Evolutionary conservation across 305 asterid genomes (phyloP).

Genomic region (Fraxinus sp.): DNA sequence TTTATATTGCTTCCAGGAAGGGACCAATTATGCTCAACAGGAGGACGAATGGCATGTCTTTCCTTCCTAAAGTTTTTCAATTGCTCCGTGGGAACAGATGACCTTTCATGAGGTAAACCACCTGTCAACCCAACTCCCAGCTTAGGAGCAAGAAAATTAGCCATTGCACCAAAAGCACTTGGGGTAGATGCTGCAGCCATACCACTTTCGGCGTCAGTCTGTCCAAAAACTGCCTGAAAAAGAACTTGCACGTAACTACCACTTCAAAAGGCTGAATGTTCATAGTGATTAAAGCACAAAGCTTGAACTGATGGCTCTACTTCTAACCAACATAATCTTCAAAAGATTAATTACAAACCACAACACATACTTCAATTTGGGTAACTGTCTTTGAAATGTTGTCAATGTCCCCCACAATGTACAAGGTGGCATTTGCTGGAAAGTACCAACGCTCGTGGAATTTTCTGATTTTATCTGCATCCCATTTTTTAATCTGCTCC

Average conservation of each 20-base stretch:
- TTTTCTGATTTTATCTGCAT: slow-evolving; percentile 91
- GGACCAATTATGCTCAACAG: slow-evolving; percentile 96
- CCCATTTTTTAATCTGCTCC: slow-evolving; percentile 99
- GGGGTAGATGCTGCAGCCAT: slow-evolving; percentile 53
- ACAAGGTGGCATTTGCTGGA: slow-evolving; percentile 96
- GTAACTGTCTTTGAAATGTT: slow-evolving; percentile 68
- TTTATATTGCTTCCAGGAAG: slow-evolving; percentile 60
- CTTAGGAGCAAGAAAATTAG: slow-evolving; percentile 93
- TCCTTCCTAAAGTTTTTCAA: slow-evolving; percentile 63
- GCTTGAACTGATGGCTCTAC: slow-evolving; percentile 17
- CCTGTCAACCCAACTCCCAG: slow-evolving; percentile 69
- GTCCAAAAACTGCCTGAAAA: slow-evolving; percentile 83
- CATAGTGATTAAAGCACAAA: slow-evolving; percentile 17
- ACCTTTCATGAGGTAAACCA: slow-evolving; percentile 66
- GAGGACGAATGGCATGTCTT: slow-evolving; percentile 95
- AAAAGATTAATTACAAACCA: slow-evolving; percentile 16
- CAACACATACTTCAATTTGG: slow-evolving; percentile 79
- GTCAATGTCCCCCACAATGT: slow-evolving; percentile 95
- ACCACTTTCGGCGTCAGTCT: slow-evolving; percentile 61
- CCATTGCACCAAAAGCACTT: slow-evolving; percentile 94
- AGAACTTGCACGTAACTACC: slow-evolving; percentile 19
- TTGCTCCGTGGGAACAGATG: slow-evolving; percentile 61
- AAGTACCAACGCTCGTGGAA: slow-evolving; percentile 99
- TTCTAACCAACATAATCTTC: slow-evolving; percentile 19
- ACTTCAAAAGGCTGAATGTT: slow-evolving; percentile 13